These are phyloP conservation scores for Pisolithus marmoratus DNA, from an alignment of 768 basidiomycete genomes.

Conservation along the genomic window DNA sequence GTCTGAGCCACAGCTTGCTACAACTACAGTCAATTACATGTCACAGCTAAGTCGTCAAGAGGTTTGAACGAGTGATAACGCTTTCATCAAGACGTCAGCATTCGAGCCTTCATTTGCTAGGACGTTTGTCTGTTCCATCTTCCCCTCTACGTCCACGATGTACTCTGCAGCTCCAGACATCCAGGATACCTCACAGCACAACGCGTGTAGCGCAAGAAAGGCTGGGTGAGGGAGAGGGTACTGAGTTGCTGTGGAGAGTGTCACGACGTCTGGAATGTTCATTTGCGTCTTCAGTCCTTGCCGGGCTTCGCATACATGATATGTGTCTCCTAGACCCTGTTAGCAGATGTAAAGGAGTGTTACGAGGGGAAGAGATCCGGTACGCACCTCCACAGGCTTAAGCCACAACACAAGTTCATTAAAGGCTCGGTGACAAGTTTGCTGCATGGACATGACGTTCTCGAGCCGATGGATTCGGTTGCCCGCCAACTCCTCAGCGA, in stretches of 20 bases:
- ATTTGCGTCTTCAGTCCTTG: not conserved
- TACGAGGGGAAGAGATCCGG: not conserved
- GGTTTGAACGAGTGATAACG: not conserved
- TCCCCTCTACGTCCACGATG: not conserved
- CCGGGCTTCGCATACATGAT: not conserved
- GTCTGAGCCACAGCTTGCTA: no score
- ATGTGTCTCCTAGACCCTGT: no score
- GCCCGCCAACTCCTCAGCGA: slow-evolving; percentile 20
- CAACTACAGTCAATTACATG: no score
- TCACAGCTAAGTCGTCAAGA: not conserved
- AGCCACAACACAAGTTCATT: not conserved
- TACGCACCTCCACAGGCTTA: not conserved
- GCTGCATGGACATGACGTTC: slow-evolving; percentile 9
- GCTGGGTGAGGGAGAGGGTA: not conserved
- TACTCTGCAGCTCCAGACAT: slow-evolving; percentile 7
- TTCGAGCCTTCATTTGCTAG: slow-evolving; percentile 5
- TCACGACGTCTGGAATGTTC: not conserved
- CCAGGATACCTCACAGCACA: slow-evolving; percentile 8
- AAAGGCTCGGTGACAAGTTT: not conserved
- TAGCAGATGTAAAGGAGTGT: not conserved
- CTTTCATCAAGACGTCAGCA: slow-evolving; percentile 1
- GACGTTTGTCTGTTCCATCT: slow-evolving; percentile 1
- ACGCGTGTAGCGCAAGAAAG: slow-evolving; percentile 5
- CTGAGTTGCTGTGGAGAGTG: not conserved
- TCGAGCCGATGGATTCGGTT: slow-evolving; percentile 18